These are phyloP conservation scores for Trypanosoma brucei DNA, from an alignment of 208 protist genomes.

Conservation along the genomic window DNA sequence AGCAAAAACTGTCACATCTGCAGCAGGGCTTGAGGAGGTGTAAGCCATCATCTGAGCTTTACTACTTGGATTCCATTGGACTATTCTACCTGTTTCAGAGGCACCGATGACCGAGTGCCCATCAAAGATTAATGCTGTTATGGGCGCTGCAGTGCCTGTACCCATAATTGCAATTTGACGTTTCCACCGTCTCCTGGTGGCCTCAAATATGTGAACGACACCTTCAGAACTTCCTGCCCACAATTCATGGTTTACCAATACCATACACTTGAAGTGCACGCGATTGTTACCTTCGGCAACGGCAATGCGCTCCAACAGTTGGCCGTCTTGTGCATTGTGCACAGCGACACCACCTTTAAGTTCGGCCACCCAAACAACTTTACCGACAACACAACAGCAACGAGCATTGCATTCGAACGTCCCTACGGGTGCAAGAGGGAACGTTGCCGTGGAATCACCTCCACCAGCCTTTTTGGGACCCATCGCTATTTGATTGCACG, in stretches of 20 bases:
- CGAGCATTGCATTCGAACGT: conserved; percentile 29
- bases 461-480: not conserved
- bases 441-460: not conserved
- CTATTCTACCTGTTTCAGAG: conserved; percentile 41
- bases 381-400: conserved; percentile 43
- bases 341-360: conserved; percentile 51
- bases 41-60: conserved; percentile 37
- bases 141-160: conserved; percentile 24
- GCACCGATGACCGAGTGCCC: conserved; percentile 40
- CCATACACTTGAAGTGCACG: conserved; percentile 35
- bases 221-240: conserved; percentile 52
- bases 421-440: not conserved
- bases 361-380: conserved; percentile 70
- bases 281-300: conserved; percentile 11
- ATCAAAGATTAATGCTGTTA: conserved; percentile 58
- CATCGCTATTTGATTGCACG: not conserved
- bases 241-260: conserved; percentile 48
- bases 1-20: conserved; percentile 37
- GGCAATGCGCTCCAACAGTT: conserved; percentile 23
- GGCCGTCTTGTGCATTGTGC: conserved; percentile 25
- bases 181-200: conserved; percentile 10
- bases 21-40: conserved; percentile 37
- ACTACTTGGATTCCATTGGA: conserved; percentile 37
- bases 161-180: conserved; percentile 25
- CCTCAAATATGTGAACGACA: conserved; percentile 41